Base-by-base conservation (phyloP, 116 monocot genomes). In the Trichopus zeylanicus region DNA sequence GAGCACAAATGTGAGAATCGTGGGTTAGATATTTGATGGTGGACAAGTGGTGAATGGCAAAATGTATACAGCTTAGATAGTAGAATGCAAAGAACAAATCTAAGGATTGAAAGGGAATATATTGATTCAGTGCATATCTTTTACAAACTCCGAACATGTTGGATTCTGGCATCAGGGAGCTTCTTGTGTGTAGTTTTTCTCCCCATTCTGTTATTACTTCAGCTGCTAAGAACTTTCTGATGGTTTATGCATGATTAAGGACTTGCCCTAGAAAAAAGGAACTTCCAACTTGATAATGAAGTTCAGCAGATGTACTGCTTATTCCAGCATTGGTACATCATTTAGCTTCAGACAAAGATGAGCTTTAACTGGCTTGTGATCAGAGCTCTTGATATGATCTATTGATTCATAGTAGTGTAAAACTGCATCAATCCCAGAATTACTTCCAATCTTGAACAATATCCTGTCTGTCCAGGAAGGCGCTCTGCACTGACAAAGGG, bases 381-480 rank as follows among this genome's bases (percentile, higher is more conserved):
- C 75, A 16, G 80, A 80, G 42, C 61, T 64, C 1, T 28, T 42
- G 28, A 64, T 63, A 6, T 15, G 5, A 31, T 78, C 72, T 0
- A 73, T 47, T 24, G 73, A 67, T 61, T 72, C 75, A 29, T 81
- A 75, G 3, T 67, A 68, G 48, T 35, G 57, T 37, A 81, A 27
- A 26, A 51, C 27, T 10, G 64, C 75, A 19, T 81, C 72, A 20
- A 75, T 48, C 7, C 63, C 70, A 8, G 67, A 62, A 34, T 26
- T 7, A 5, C 37, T 18, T 21, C 72, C 72, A n/a, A 71, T 48
- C 72, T 81, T 81, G 56, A 81, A 81, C 67, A 81, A 65, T 23
- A 81, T 75, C 33, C 71, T 75, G 23, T 81, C 75, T 0, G 81
- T 81, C 81, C 81, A 75, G 16, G 81, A 67, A 24, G 81, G 81